Conservation (phyloP, 2,329 filamentous ascomycete genomes). For the Colletotrichum simmondsii region DNA sequence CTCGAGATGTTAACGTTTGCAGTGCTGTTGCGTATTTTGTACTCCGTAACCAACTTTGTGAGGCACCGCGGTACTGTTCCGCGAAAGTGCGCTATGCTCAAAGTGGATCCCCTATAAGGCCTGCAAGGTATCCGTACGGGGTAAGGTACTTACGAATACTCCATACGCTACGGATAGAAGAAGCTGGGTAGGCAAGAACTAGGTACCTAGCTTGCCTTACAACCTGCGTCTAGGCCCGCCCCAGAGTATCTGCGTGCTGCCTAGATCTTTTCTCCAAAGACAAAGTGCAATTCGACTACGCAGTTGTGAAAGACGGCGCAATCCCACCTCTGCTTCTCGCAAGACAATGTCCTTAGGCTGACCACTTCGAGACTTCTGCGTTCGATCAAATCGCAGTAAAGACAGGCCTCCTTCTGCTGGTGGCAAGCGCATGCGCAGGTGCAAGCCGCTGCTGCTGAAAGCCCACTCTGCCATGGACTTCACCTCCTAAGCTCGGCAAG, state of each 20-base stretch:
- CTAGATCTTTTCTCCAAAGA: not conserved
- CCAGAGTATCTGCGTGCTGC: not conserved
- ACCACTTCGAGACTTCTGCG: not conserved
- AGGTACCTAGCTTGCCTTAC: too few species aligned
- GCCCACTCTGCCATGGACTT: constrained; percentile 3
- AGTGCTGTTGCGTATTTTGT: too few species aligned
- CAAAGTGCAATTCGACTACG: not conserved
- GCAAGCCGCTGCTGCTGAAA: not conserved
- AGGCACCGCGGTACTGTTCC: too few species aligned
- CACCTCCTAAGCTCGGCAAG: not conserved
- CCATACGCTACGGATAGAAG: not conserved
- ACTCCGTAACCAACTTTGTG: too few species aligned
- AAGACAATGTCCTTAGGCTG: not conserved
- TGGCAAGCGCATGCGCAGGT: not conserved
- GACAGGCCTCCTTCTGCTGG: not conserved
- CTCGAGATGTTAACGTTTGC: too few species aligned
- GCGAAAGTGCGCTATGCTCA: not conserved
- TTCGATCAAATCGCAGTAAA: not conserved
- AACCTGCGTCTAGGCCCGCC: not conserved
- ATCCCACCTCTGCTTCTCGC: not conserved
- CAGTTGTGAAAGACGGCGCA: not conserved
- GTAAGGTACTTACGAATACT: not conserved
- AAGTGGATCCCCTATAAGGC: not conserved
- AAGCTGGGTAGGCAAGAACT: not conserved
- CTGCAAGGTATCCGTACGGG: not conserved